Conservation (phyloP, 345 rosid genomes). For the Hypericum androsaemum region DNA sequence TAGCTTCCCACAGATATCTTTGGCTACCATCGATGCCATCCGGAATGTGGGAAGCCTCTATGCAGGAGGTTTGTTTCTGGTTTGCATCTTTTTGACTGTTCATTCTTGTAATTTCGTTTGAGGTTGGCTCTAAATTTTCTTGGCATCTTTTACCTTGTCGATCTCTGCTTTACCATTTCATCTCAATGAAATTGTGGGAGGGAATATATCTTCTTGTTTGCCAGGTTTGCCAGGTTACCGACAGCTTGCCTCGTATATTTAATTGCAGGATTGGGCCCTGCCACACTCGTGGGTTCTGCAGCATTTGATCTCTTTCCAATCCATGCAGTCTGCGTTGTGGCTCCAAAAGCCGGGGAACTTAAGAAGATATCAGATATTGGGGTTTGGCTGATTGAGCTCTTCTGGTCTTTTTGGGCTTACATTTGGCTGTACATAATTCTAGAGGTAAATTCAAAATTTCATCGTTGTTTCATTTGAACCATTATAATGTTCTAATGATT, state of each 20-base stretch:
- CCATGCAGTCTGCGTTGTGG: slow-evolving; percentile 90
- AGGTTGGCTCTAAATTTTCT: background rate
- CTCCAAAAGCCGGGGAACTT: slow-evolving; percentile 90
- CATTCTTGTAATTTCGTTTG: background rate
- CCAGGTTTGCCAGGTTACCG: background rate
- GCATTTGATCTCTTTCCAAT: slow-evolving; percentile 97
- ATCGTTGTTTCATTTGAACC: slow-evolving; percentile 1
- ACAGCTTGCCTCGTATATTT: slow-evolving; percentile 3
- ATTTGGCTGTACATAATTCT: slow-evolving; percentile 88
- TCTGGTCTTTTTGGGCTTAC: slow-evolving; percentile 99
- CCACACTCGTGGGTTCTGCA: slow-evolving; percentile 97
- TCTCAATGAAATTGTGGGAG: background rate
- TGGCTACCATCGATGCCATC: slow-evolving; percentile 85
- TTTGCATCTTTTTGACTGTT: background rate
- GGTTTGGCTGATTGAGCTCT: slow-evolving; percentile 88
- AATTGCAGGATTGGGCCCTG: slow-evolving; percentile 79
- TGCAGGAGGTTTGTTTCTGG: slow-evolving; percentile 67
- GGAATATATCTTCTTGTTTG: background rate
- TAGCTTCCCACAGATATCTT: slow-evolving; percentile 90
- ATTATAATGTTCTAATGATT: too few relatives aligned
- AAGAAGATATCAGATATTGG: slow-evolving; percentile 93
- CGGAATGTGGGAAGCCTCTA: slow-evolving; percentile 51
- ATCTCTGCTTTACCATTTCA: slow-evolving; percentile 1
- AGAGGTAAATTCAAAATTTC: slow-evolving; percentile 38
- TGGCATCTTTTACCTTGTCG: background rate